Conservation (phyloP, 768 basidiomycete genomes). For the Tulasnella sp. region DNA sequence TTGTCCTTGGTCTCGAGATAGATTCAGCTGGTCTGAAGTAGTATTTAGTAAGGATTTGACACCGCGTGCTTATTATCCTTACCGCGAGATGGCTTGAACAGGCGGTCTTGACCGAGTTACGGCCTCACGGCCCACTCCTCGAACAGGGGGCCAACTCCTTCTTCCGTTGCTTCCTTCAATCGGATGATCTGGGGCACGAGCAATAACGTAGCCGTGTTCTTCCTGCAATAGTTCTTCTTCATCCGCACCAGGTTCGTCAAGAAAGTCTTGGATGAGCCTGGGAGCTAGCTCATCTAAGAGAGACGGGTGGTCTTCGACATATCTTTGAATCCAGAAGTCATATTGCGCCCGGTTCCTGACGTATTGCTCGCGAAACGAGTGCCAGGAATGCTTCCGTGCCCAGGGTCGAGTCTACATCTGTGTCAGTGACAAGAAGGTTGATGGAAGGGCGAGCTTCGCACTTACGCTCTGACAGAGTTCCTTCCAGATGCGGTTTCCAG, state of each 20-base stretch:
- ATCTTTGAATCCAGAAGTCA: background rate
- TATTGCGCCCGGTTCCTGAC: background rate
- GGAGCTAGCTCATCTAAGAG: background rate
- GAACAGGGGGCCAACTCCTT: background rate
- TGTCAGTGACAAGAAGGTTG: background rate
- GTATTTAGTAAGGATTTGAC: background rate
- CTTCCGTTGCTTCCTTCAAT: background rate
- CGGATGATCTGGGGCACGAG: background rate
- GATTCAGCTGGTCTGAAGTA: background rate
- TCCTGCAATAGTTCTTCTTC: background rate
- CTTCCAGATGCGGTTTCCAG: background rate
- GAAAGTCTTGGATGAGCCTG: background rate
- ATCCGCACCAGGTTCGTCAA: background rate
- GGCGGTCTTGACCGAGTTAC: background rate
- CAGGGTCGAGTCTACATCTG: background rate
- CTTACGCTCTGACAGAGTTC: background rate
- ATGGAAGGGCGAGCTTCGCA: background rate
- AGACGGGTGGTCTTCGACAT: background rate
- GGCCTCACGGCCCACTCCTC: background rate
- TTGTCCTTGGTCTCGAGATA: background rate
- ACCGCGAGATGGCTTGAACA: background rate
- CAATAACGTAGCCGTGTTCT: background rate
- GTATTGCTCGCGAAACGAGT: background rate
- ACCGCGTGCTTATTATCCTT: background rate
- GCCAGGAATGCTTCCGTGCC: background rate